Base-by-base conservation (phyloP, 1,139 yeast genomes). In the Suhomyces guaymorum region DNA sequence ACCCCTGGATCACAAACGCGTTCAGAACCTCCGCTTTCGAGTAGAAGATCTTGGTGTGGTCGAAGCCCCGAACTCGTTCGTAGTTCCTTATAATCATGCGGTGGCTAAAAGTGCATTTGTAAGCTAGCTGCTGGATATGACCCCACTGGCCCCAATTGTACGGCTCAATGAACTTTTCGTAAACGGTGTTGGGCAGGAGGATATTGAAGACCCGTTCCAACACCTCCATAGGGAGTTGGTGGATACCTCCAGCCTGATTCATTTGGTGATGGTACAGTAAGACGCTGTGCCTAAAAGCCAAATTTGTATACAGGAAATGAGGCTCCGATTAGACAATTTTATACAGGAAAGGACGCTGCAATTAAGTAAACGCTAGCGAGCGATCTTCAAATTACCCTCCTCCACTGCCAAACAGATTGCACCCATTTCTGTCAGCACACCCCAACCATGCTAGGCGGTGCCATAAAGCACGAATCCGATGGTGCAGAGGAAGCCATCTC, bases 161-260 rank as follows among this genome's bases (percentile, higher is more conserved):
- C 6, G 41, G 41, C 15, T 33, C 27, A 7, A 53, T 33, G 19
- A 53, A 37, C 37, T 49, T 51, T 2, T 33, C 41, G 25, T 39
- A 52, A 15, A 52, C 26, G 9, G 21, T 34, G 12, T 41, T 36
- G 10, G 47, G 39, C 9, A 42, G 27, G 6, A 51, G 24, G 14
- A 27, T 27, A 4, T 32, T 17, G 22, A 53, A 42, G 11, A 50
- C 38, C 15, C 16, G 25, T 7, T 38, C 35, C 17, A 50, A 25
- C n/a, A 52, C 22, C 30, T 51, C 57, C 4, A 21, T 26, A 7
- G 53, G 54, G 9, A 32, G 29, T 13, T 12, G 32, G n/a, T 15
- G 25, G n/a, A 23, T 23, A 5, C 15, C 29, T 11, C 30, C 4
- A 15, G 7, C 13, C n/a, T n/a, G n/a, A n/a, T n/a, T n/a, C n/a